phyloP scores from a whole-genome alignment of 345 rosid species.

The Lepidium didymum region DNA sequence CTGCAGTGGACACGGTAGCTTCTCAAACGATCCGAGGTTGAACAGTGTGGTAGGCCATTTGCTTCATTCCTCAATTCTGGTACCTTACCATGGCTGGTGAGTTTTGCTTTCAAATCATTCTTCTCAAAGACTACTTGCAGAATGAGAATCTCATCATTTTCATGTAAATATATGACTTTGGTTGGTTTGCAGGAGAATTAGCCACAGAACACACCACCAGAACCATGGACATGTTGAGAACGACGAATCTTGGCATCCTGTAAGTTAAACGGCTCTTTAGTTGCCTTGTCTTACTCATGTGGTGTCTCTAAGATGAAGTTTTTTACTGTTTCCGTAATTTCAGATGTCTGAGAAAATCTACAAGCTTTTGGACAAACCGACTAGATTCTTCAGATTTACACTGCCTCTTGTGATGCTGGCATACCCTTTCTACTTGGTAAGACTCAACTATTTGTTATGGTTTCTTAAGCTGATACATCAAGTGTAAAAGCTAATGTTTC shows the following conservation, averaged over 20 bases:
- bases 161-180: slow-evolving; percentile 1
- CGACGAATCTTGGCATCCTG: slow-evolving; percentile 95
- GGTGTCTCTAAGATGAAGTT: background rate
- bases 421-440: slow-evolving; percentile 90
- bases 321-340: background rate
- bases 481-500: background rate
- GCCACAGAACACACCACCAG: slow-evolving; percentile 95
- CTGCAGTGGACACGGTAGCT: slow-evolving; percentile 90
- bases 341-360: slow-evolving; percentile 75
- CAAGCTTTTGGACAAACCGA: slow-evolving; percentile 42
- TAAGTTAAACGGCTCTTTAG: slow-evolving; percentile 8
- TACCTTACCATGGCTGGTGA: slow-evolving; percentile 95
- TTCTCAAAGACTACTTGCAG: background rate
- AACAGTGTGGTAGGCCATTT: slow-evolving; percentile 81
- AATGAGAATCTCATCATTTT: background rate
- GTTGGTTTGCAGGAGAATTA: slow-evolving; percentile 62
- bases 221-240: slow-evolving; percentile 95
- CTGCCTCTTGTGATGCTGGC: slow-evolving; percentile 88
- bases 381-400: slow-evolving; percentile 51
- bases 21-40: slow-evolving; percentile 58
- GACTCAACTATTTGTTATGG: background rate
- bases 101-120: slow-evolving; percentile 15
- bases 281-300: background rate
- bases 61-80: slow-evolving; percentile 84
- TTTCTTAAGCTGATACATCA: slow-evolving; percentile 5